Percentiles rank a stretch among this genome's conserved stretches.
Evolutionary conservation across 148 eudicot genomes (phyloP).

Genomic region (Cornus florida): DNA sequence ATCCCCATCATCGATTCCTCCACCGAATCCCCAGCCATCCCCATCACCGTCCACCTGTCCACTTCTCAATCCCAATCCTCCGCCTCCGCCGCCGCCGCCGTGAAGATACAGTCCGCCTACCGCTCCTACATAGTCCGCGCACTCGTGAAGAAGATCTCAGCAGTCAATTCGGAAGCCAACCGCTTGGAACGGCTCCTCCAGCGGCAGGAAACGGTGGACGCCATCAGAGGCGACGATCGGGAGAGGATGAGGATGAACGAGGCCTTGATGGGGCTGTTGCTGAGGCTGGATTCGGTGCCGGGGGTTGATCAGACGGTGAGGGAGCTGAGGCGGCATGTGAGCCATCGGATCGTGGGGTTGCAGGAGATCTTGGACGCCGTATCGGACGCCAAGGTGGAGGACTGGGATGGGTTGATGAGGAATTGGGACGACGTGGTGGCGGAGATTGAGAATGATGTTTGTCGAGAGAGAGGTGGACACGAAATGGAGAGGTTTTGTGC

Average conservation of each 20-base stretch:
- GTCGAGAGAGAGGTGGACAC: constrained; percentile 65
- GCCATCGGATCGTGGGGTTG: constrained; percentile 81
- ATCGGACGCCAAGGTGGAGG: constrained; percentile 30
- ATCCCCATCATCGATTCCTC: constrained; percentile 15
- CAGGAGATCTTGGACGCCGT: constrained; percentile 84
- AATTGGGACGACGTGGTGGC: constrained; percentile 67
- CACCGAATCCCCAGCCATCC: constrained; percentile 22
- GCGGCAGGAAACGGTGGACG: constrained; percentile 84
- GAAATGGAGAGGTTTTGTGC: constrained; percentile 81
- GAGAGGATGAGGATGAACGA: constrained; percentile 70
- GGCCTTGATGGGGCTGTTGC: constrained; percentile 60
- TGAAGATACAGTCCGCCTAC: constrained; percentile 73
- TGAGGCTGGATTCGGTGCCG: constrained; percentile 72
- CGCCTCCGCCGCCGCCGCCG: constrained; percentile 47
- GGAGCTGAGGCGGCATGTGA: constrained; percentile 62
- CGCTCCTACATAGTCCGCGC: constrained; percentile 49
- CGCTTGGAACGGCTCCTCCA: constrained; percentile 64
- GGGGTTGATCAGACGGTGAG: constrained; percentile 62
- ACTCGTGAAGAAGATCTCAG: constrained; percentile 47
- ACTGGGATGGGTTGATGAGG: constrained; percentile 42
- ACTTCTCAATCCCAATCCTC: constrained; percentile 33
- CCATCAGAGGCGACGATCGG: constrained; percentile 40
- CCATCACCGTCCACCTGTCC: constrained; percentile 39
- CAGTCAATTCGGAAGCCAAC: constrained; percentile 47
- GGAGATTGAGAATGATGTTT: constrained; percentile 59